A percentile compares a stretch with the other conserved stretches of the same genome.
phyloP scores from a whole-genome alignment of 306 rosid species.

The Dalbergia cochinchinensis region DNA sequence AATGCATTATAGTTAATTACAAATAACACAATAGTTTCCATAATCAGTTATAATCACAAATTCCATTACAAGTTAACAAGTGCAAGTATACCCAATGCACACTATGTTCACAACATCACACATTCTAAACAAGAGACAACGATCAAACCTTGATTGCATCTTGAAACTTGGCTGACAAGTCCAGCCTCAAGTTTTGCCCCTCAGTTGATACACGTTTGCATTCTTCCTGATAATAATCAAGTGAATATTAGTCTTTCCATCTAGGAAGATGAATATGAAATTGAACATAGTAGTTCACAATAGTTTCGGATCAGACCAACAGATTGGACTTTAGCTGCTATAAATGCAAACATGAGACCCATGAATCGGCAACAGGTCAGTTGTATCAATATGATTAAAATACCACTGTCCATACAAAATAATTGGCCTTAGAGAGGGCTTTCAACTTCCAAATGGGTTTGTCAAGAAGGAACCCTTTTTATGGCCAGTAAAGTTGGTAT shows the following conservation, averaged over 20 bases:
- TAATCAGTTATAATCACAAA: constrained; percentile 16
- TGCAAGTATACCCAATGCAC: constrained; percentile 32
- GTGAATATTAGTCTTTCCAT: constrained; percentile 35
- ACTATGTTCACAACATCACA: constrained; percentile 32
- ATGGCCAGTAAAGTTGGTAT: constrained; percentile 11
- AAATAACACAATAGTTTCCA: neutral
- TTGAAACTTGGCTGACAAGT: constrained; percentile 87
- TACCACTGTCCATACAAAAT: neutral
- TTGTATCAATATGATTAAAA: neutral
- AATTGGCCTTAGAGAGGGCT: constrained; percentile 10
- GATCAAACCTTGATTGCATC: constrained; percentile 90
- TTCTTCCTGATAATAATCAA: constrained; percentile 75
- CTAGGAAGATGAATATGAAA: constrained; percentile 32
- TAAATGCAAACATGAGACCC: neutral
- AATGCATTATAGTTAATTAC: constrained; percentile 17
- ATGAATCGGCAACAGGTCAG: neutral
- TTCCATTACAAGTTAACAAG: neutral
- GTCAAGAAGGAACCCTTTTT: neutral
- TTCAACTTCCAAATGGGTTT: constrained; percentile 30
- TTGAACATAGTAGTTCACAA: constrained; percentile 32
- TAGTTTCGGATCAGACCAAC: constrained; percentile 6
- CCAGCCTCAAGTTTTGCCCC: constrained; percentile 93
- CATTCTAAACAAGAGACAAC: constrained; percentile 23
- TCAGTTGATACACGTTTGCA: constrained; percentile 93
- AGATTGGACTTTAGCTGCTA: neutral